Evolutionary conservation across 371 early-diverging fungal species (phyloP).

Genomic region (Chytridiales sp.): DNA sequence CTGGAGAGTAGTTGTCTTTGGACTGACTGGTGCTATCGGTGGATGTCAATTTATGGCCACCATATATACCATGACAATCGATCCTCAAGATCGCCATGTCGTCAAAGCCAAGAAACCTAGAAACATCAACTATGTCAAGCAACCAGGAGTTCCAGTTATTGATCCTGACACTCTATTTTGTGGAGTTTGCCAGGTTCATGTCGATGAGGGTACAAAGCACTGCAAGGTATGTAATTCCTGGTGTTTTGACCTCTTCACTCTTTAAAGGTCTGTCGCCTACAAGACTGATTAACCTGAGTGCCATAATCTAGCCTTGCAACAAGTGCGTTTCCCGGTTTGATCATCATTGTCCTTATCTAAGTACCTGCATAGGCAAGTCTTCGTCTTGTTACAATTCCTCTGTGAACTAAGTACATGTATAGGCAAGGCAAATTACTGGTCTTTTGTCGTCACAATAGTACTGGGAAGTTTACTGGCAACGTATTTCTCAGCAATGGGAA

Average conservation of each 20-base stretch:
- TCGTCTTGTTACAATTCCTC: too few species aligned
- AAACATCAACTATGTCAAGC: slow-evolving; percentile 61
- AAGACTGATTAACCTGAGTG: too few species aligned
- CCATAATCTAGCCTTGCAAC: slow-evolving; percentile 79
- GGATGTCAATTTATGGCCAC: slow-evolving; percentile 14
- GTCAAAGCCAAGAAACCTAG: slow-evolving; percentile 40
- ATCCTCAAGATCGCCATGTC: slow-evolving; percentile 49
- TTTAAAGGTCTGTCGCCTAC: slow-evolving; percentile 12
- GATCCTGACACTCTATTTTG: slow-evolving; percentile 58
- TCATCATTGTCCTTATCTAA: slow-evolving; percentile 79
- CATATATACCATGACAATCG: slow-evolving; percentile 20
- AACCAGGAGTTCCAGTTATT: slow-evolving; percentile 66
- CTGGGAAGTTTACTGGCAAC: slow-evolving; percentile 7
- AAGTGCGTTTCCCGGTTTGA: slow-evolving; percentile 76
- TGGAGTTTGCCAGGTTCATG: slow-evolving; percentile 65
- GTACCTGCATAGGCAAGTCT: slow-evolving; percentile 71
- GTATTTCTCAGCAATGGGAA: background rate
- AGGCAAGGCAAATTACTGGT: slow-evolving; percentile 64
- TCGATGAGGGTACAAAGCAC: slow-evolving; percentile 41
- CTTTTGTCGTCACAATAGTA: slow-evolving; percentile 21
- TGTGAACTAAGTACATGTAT: slow-evolving; percentile 79
- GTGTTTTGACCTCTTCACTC: background rate
- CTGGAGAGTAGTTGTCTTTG: slow-evolving; percentile 13
- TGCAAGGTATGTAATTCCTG: slow-evolving; percentile 28
- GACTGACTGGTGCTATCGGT: slow-evolving; percentile 14